phyloP scores from a whole-genome alignment of 2,329 filamentous ascomycete genomes.

The Paracoccidioides lutzii region DNA sequence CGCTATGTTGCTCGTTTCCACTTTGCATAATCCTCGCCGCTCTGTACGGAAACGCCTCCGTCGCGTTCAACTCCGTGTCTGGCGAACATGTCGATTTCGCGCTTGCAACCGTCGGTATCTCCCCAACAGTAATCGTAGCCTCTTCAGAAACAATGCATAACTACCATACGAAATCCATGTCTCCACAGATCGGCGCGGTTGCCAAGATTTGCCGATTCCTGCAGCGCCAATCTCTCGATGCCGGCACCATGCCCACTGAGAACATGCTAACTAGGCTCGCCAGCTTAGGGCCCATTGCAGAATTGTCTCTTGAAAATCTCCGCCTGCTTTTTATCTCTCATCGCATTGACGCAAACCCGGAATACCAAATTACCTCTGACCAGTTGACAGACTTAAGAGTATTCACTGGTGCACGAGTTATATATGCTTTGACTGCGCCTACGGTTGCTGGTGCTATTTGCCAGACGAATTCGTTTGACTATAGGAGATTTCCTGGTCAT shows the following conservation, averaged over 20 bases:
- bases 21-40: conserved; percentile 69
- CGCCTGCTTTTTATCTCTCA: conserved; percentile 73
- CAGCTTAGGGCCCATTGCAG: conserved; percentile 26
- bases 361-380: conserved; percentile 52
- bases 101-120: conserved; percentile 58
- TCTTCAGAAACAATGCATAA: conserved; percentile 60
- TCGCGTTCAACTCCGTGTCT: conserved; percentile 81
- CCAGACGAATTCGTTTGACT: conserved; percentile 81
- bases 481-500: conserved; percentile 42
- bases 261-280: conserved; percentile 43
- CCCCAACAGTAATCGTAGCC: conserved; percentile 71
- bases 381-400: conserved; percentile 70
- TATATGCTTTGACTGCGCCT: conserved; percentile 73
- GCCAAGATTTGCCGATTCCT: conserved; percentile 58
- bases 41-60: conserved; percentile 68
- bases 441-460: conserved; percentile 80
- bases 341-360: conserved; percentile 46
- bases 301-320: conserved; percentile 49
- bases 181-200: conserved; percentile 48
- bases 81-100: conserved; percentile 57
- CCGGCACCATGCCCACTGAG: conserved; percentile 60
- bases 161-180: conserved; percentile 50
- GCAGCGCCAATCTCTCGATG: conserved; percentile 55
- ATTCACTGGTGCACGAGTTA: conserved; percentile 63
- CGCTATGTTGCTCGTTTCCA: conserved; percentile 65